A percentile compares a stretch with the other conserved stretches of the same genome.
phyloP scores from a whole-genome alignment of 2,329 filamentous ascomycete genomes.

The Aspergillus amoenus region DNA sequence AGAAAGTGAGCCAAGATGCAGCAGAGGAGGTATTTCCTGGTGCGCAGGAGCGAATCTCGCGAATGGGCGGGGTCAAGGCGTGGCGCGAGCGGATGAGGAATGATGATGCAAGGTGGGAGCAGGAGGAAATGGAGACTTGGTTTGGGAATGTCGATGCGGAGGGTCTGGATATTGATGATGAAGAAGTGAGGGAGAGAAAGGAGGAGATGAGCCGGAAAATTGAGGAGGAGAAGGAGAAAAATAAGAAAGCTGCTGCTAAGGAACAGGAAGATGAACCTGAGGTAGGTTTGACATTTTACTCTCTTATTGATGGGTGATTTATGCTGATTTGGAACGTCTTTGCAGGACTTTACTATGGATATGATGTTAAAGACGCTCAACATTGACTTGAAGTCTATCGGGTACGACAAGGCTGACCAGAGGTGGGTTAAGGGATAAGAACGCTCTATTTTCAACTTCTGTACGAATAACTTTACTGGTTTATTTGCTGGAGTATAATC shows the following conservation, averaged over 20 bases:
- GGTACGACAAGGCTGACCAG: constrained; percentile 59
- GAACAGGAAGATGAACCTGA: constrained; percentile 30
- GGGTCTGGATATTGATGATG: constrained; percentile 34
- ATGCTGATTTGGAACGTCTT: constrained; percentile 26
- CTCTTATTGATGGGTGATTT: constrained; percentile 49
- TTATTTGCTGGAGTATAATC: neutral
- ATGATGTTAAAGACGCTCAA: constrained; percentile 68
- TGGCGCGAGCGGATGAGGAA: constrained; percentile 53
- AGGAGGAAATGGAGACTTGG: constrained; percentile 37
- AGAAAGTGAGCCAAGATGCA: constrained; percentile 57
- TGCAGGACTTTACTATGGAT: constrained; percentile 65
- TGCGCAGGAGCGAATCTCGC: constrained; percentile 60
- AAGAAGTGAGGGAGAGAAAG: constrained; percentile 31
- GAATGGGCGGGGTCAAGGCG: constrained; percentile 62
- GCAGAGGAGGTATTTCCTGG: constrained; percentile 67
- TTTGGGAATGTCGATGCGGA: constrained; percentile 36
- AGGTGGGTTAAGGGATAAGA: constrained; percentile 50
- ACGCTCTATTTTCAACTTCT: neutral
- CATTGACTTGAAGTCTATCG: constrained; percentile 62
- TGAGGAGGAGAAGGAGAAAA: constrained; percentile 34
- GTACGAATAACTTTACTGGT: neutral
- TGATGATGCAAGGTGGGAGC: constrained; percentile 43
- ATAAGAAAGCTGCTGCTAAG: constrained; percentile 33
- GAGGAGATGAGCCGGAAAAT: constrained; percentile 43
- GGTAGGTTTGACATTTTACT: constrained; percentile 16